Percentiles rank a stretch among this genome's conserved stretches.
phyloP scores from a whole-genome alignment of 805 yeast genomes.

The Naumovozyma castellii region DNA sequence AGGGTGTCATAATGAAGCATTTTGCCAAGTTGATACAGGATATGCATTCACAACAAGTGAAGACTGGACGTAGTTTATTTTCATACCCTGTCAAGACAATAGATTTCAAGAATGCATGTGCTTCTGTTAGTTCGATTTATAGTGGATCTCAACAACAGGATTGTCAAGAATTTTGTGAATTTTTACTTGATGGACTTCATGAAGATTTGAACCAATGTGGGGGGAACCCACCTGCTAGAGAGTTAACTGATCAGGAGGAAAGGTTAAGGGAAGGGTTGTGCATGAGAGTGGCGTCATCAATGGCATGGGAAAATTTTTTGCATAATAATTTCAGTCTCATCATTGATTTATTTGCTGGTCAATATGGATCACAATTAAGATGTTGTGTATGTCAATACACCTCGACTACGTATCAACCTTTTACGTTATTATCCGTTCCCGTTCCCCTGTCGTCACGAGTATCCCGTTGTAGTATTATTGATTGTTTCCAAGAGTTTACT shows the following conservation, averaged over 20 bases:
- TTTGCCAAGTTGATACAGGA: conserved; percentile 52
- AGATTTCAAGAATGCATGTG: conserved; percentile 57
- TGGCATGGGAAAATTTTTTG: conserved; percentile 87
- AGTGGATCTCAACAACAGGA: conserved; percentile 83
- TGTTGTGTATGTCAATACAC: conserved; percentile 67
- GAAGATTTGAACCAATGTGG: conserved; percentile 74
- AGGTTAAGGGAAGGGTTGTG: conserved; percentile 59
- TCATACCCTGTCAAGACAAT: conserved; percentile 42
- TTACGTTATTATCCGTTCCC: conserved; percentile 71
- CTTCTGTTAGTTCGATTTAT: conserved; percentile 64
- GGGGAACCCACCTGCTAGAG: conserved; percentile 41
- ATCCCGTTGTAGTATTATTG: conserved; percentile 35
- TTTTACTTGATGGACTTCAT: conserved; percentile 78
- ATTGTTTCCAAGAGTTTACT: conserved; percentile 71
- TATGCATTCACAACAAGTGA: conserved; percentile 36
- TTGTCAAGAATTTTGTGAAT: conserved; percentile 86
- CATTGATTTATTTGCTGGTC: conserved; percentile 82
- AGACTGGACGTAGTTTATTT: conserved; percentile 8
- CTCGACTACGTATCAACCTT: conserved; percentile 80
- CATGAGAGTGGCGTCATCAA: conserved; percentile 68
- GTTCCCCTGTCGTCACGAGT: conserved; percentile 41
- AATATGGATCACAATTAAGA: conserved; percentile 65
- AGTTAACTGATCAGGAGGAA: conserved; percentile 65
- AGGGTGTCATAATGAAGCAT: conserved; percentile 63
- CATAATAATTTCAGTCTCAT: conserved; percentile 69